These are phyloP conservation scores for Irpex sp. DNA, from an alignment of 1,284 basidiomycete genomes.

Conservation along the genomic window DNA sequence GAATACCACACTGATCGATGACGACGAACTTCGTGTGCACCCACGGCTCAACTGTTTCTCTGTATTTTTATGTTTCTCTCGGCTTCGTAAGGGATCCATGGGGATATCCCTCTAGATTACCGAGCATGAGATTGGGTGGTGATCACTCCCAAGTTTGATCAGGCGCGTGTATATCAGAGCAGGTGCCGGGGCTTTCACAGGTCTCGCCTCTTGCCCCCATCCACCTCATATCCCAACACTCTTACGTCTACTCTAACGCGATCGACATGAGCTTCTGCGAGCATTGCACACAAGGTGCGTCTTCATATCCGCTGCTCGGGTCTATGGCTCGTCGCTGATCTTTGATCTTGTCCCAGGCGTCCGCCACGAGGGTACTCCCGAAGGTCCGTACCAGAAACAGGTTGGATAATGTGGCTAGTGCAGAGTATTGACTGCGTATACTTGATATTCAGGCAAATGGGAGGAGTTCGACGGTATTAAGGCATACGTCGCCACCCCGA, in stretches of 20 bases:
- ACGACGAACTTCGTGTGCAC: background rate
- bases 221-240: background rate
- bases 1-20: background rate
- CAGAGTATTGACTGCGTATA: too few relatives aligned
- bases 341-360: slow-evolving; percentile 19
- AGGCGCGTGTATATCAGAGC: background rate
- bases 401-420: background rate
- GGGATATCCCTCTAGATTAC: background rate
- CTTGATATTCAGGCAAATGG: slow-evolving; percentile 26
- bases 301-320: background rate
- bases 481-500: slow-evolving; percentile 46
- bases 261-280: slow-evolving; percentile 22
- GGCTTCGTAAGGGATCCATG: background rate
- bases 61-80: background rate
- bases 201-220: background rate
- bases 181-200: background rate
- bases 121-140: background rate
- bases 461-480: slow-evolving; percentile 44
- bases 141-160: background rate
- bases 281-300: slow-evolving; percentile 15
- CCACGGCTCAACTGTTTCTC: background rate
- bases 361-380: slow-evolving; percentile 28
- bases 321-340: background rate
- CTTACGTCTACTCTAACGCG: background rate
- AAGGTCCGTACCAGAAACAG: slow-evolving; percentile 18